These are phyloP conservation scores for Stachybotrys echinatus DNA, from an alignment of 2,329 filamentous ascomycete genomes.

Conservation along the genomic window DNA sequence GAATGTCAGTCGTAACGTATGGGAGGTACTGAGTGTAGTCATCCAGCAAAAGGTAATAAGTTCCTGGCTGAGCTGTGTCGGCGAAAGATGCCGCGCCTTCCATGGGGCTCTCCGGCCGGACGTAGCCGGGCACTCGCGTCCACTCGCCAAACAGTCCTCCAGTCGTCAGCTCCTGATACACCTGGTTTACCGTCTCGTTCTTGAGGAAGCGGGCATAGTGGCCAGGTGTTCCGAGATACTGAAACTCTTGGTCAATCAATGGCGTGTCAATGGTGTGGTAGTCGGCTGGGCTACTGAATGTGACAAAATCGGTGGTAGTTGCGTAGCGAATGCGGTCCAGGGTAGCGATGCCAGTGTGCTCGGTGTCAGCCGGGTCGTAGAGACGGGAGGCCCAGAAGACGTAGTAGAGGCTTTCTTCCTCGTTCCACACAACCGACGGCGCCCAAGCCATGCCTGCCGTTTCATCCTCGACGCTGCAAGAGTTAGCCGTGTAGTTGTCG, in stretches of 20 bases:
- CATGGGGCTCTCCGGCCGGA: constrained; percentile 20
- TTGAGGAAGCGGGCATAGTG: constrained; percentile 44
- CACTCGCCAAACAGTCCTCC: constrained; percentile 42
- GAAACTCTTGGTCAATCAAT: constrained; percentile 45
- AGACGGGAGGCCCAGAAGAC: constrained; percentile 43
- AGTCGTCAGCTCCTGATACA: constrained; percentile 40
- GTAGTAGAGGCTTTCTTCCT: constrained; percentile 31
- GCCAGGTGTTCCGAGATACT: constrained; percentile 31
- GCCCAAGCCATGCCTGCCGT: constrained; percentile 33
- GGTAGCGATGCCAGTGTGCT: constrained; percentile 36
- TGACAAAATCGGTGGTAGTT: constrained; percentile 43
- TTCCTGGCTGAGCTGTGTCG: too few species aligned
- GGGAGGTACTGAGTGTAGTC: too few species aligned
- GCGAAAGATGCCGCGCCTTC: constrained; percentile 33
- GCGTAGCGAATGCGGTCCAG: constrained; percentile 42
- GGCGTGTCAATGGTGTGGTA: too few species aligned
- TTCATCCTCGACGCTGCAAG: constrained; percentile 20
- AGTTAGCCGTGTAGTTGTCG: too few species aligned
- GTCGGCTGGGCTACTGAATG: too few species aligned
- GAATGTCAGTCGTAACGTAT: too few species aligned
- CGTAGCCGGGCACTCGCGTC: constrained; percentile 32
- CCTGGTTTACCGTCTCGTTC: constrained; percentile 41
- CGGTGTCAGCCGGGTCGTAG: constrained; percentile 35
- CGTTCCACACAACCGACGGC: constrained; percentile 29
- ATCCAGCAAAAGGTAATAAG: too few species aligned